Evolutionary conservation across 768 basidiomycete genomes (phyloP), one percentile per base, ranked within the genome.

Genomic region (Tubosaeta sp.): DNA sequence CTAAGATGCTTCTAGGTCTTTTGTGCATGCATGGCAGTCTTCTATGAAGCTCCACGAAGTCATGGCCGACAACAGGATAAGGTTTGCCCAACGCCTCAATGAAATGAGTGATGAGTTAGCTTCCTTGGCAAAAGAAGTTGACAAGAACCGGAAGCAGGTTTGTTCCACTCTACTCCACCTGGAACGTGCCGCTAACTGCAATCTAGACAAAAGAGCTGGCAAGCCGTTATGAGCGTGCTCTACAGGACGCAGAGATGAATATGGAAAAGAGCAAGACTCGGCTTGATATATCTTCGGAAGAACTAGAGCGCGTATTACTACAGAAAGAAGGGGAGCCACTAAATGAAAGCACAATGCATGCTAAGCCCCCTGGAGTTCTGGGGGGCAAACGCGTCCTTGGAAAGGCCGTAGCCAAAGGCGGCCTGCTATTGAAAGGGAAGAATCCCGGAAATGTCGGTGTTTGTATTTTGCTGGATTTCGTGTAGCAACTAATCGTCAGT

Each of bases 51-150:
- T 94, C 44, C 95, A 98, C 64, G 95, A 98, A 59, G 70, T 80
- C 41, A 82, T 98, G 75, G 92, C 90, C 11, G 91, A 95, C 60
- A 94, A 94, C 68, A 81, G 93, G 48, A 69, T 94, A 33, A 81
- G 85, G 42, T 97, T 97, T 63, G 80, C 93, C 1, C 81, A 86
- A 53, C 83, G 92, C 39, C 75, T 99, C 39, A 88, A 87, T 64
- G 97, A 99, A 70, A 98, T 97, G 92, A 86, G 88, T 63, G 94
- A 97, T n/a, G 97, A 99, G 64, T 76, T 99, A 26, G 73, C 80
- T 16, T 86, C 79, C 10, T 74, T 98, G 5, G 82, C 84, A 0
- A 91, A 91, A 61, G 95, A 98, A 68, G 91, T 97, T 1, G 97
- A 99, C 59, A 94, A 92, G 75, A 88, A 88, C 66, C 76, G 95